Evolutionary conservation across 1,284 basidiomycete species (phyloP).

Genomic region (Ganoderma resinaceum): DNA sequence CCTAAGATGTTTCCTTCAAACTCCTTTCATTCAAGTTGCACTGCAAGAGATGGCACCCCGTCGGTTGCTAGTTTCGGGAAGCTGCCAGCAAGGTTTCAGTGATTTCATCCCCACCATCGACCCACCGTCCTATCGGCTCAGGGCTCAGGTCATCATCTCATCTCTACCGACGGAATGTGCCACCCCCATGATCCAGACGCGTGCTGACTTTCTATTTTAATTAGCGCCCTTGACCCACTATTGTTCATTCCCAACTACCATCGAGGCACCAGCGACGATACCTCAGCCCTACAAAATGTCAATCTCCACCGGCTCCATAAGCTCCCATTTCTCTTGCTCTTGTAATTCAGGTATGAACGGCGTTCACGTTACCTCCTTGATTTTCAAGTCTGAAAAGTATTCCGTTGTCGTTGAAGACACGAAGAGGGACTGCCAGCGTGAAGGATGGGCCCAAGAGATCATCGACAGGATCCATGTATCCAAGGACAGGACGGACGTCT

Average conservation of each 20-base stretch:
- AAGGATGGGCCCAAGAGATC: constrained; percentile 1
- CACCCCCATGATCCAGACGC: background rate
- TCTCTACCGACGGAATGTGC: background rate
- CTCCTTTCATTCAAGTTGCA: too few relatives aligned
- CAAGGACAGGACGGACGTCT: background rate
- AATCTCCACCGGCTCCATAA: background rate
- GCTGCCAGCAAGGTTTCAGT: too few relatives aligned
- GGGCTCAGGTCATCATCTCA: too few relatives aligned
- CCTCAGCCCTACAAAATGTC: background rate
- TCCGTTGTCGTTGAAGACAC: constrained; percentile 1
- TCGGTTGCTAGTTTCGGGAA: too few relatives aligned
- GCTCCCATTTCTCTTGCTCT: background rate
- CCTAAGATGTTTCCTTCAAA: too few relatives aligned
- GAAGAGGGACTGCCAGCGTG: background rate
- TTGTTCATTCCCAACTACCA: background rate
- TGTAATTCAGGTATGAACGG: background rate
- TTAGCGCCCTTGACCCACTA: background rate
- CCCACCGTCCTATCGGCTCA: too few relatives aligned
- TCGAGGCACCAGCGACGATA: too few relatives aligned
- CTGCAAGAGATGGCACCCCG: too few relatives aligned
- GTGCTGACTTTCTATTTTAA: background rate
- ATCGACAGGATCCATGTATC: background rate
- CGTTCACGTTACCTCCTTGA: background rate
- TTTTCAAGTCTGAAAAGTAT: background rate
- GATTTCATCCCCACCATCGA: too few relatives aligned